A percentile compares a stretch with the other conserved stretches of the same genome.
Conservation (phyloP, 1,284 basidiomycete species). For the Tylopilus sp. region DNA sequence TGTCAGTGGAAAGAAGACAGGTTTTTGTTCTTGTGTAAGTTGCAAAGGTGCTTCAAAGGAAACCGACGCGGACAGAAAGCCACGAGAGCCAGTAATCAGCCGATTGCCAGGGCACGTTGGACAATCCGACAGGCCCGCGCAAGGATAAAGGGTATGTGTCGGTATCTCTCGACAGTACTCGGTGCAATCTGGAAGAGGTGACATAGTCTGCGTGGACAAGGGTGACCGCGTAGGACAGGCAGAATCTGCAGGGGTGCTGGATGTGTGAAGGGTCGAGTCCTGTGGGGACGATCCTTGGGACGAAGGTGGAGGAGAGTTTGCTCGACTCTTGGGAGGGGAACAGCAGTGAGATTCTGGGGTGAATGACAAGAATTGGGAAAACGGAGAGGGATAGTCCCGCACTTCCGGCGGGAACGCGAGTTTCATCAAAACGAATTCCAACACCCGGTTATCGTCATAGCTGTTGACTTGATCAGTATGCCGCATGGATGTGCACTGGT, state of each 20-base stretch:
- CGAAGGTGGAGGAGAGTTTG: slow-evolving; percentile 26
- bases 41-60: slow-evolving; percentile 29
- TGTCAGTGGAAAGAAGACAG: slow-evolving; percentile 50
- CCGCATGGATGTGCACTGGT: background rate
- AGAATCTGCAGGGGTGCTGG: slow-evolving; percentile 10
- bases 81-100: background rate
- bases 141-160: slow-evolving; percentile 6
- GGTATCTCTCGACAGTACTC: slow-evolving; percentile 17
- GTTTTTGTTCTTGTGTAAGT: slow-evolving; percentile 27
- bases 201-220: slow-evolving; percentile 19
- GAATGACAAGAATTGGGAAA: slow-evolving; percentile 18
- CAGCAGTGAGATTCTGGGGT: slow-evolving; percentile 14
- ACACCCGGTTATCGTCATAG: slow-evolving; percentile 45
- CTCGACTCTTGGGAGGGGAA: slow-evolving; percentile 27
- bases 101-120: slow-evolving; percentile 9
- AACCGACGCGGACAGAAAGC: slow-evolving; percentile 10
- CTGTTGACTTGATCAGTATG: slow-evolving; percentile 17
- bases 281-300: slow-evolving; percentile 29
- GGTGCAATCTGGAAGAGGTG: slow-evolving; percentile 25
- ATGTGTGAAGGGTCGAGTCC: slow-evolving; percentile 21
- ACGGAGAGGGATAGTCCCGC: slow-evolving; percentile 24
- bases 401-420: slow-evolving; percentile 44
- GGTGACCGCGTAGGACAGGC: slow-evolving; percentile 19
- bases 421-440: slow-evolving; percentile 56
- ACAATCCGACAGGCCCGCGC: slow-evolving; percentile 1